A percentile compares a stretch with the other conserved stretches of the same genome.
Conservation (phyloP, 176 grass and related monocot genomes). For the Ensete glaucum region DNA sequence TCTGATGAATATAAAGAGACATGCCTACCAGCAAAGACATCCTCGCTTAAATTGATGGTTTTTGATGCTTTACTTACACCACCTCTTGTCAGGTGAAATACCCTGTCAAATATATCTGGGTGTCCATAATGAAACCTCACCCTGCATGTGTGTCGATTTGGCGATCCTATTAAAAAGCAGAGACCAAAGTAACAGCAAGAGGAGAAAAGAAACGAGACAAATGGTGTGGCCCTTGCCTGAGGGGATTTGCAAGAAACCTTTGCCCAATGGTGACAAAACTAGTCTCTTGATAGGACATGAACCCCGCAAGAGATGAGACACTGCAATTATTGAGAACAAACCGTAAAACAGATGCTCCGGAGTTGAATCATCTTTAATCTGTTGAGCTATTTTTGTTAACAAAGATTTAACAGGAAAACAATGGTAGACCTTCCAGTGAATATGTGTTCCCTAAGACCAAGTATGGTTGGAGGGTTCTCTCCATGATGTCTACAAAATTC, state of each 20-base stretch:
- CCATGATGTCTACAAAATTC: conserved; percentile 61
- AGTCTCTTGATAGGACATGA: conserved; percentile 99
- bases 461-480: conserved; percentile 65
- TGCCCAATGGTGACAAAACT: conserved; percentile 99
- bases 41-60: conserved; percentile 97
- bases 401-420: conserved; percentile 14
- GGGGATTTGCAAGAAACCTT: conserved; percentile 90
- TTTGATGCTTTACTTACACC: conserved; percentile 97
- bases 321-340: conserved; percentile 36
- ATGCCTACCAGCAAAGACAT: conserved; percentile 79
- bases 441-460: conserved; percentile 91
- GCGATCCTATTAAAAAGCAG: not conserved
- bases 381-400: not conserved
- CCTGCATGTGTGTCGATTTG: conserved; percentile 25
- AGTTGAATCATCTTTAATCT: not conserved
- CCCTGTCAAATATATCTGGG: conserved; percentile 83
- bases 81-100: conserved; percentile 89
- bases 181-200: not conserved
- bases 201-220: conserved; percentile 9
- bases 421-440: conserved; percentile 76
- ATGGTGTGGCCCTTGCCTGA: conserved; percentile 44
- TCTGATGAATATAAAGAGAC: not conserved
- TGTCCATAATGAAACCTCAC: conserved; percentile 98
- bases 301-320: conserved; percentile 95
- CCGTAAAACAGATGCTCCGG: not conserved